Base-by-base conservation (phyloP, 1,284 basidiomycete species). In the Moesziomyces sp. region DNA sequence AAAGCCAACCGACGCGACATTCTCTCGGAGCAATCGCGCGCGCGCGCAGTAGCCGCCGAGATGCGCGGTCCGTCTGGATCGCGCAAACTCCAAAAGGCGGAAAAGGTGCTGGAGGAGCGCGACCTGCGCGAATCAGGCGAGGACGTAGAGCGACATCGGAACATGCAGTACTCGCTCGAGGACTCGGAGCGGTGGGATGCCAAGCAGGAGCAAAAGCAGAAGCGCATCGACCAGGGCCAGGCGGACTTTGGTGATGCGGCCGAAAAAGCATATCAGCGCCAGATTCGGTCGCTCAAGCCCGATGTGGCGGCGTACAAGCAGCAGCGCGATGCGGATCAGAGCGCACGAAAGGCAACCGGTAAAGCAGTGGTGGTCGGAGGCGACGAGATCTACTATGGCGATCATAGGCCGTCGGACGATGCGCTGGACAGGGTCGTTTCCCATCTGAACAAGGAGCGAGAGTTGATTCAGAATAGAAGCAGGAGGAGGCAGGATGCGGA, bases 161-260 rank as follows among this genome's bases (percentile, higher is more conserved):
- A 93, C 80, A 96, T 93, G 93, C 90, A 93, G 79, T 97, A 92
- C 86, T 92, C 91, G 23, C 91, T 97, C 58, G 94, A 97, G 86
- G 93, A 97, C 85, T 95, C 94, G 78, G 93, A 97, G 77, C 86
- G 89, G 68, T 95, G 95, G 96, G 93, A 95, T 86, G 91, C 91
- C 86, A 94, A 94, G 85, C 85, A 89, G 74, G 90, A 89, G 40
- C 85, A 90, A 75, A 93, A 92, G 84, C 88, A 88, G 62, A 87
- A 91, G 83, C 88, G 90, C 78, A 91, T 89, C 19, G 92, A 94
- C 84, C 91, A 90, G 74, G 90, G 92, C 80, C 93, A 92, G 77
- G 90, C 92, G 94, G 96, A 98, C 84, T 93, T 93, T 73, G 90
- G 92, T 19, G 91, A 97, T 81, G 91, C 92, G 21, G 93, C 94